A percentile compares a stretch with the other conserved stretches of the same genome.
Evolutionary conservation across 768 basidiomycete species (phyloP).

Genomic region (Chalciporus chontae): DNA sequence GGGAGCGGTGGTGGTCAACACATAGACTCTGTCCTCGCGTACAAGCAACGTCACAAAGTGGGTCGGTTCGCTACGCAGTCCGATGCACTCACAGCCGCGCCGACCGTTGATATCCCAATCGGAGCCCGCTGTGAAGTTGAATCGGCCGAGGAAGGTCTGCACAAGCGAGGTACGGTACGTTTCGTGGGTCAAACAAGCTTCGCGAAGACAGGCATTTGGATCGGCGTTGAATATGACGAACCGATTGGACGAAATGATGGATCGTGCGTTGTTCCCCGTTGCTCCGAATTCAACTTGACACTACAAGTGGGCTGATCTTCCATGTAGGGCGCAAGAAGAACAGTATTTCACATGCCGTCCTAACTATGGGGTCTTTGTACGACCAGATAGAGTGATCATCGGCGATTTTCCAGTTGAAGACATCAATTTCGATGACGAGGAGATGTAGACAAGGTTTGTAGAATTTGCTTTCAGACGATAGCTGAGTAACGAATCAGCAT

Average conservation of each 20-base stretch:
- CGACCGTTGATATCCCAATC: conserved; percentile 49
- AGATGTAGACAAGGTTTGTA: conserved; percentile 46
- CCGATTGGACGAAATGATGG: conserved; percentile 96
- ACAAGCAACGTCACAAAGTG: conserved; percentile 82
- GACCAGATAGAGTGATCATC: conserved; percentile 72
- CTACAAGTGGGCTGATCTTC: neutral
- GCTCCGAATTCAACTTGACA: neutral
- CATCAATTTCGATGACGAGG: conserved; percentile 70
- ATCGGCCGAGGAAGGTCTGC: conserved; percentile 60
- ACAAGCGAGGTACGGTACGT: conserved; percentile 80
- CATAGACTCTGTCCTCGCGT: conserved; percentile 83
- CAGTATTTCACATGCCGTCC: conserved; percentile 80
- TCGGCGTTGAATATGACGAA: conserved; percentile 81
- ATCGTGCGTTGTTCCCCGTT: conserved; percentile 54
- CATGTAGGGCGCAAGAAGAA: conserved; percentile 71
- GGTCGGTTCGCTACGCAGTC: conserved; percentile 77
- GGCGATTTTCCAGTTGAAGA: conserved; percentile 90
- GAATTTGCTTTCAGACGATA: too few relatives aligned
- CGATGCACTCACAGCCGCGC: conserved; percentile 28
- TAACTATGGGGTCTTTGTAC: conserved; percentile 82
- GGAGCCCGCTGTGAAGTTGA: conserved; percentile 85
- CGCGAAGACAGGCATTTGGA: conserved; percentile 66
- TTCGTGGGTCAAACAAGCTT: conserved; percentile 83
- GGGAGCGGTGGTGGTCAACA: neutral
- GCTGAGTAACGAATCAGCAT: too few relatives aligned